A percentile compares a stretch with the other conserved stretches of the same genome.
These are phyloP conservation scores for Anacardium occidentale DNA, from an alignment of 345 rosid genomes.

Conservation along the genomic window DNA sequence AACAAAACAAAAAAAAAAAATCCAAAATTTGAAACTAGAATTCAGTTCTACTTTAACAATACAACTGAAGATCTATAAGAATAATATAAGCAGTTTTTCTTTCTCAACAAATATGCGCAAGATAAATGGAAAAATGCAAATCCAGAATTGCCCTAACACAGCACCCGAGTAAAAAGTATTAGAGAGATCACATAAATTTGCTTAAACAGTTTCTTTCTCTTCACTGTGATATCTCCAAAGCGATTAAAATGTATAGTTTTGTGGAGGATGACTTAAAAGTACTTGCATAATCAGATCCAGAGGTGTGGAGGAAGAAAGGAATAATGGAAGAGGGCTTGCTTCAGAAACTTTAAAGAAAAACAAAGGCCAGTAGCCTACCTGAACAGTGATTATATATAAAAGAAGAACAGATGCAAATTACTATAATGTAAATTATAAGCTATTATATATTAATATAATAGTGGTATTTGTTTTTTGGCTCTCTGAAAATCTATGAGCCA, in stretches of 20 bases:
- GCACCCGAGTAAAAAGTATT: too few species aligned
- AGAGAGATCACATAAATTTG: too few species aligned
- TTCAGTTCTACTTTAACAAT: background rate
- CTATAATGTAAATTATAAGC: background rate
- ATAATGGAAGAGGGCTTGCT: conserved; percentile 3
- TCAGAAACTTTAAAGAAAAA: background rate
- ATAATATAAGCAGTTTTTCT: background rate
- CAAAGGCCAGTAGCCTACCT: background rate
- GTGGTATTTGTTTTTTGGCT: conserved; percentile 18
- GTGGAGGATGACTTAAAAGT: too few species aligned
- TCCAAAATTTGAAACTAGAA: conserved; percentile 10
- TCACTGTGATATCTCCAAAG: background rate
- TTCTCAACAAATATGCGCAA: background rate
- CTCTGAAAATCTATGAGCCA: conserved; percentile 21
- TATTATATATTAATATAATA: background rate
- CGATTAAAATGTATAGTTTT: too few species aligned
- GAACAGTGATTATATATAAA: background rate
- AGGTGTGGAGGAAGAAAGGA: conserved; percentile 35
- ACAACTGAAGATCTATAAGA: background rate
- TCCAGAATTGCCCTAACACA: background rate
- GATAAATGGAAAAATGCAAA: background rate
- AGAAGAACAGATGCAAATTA: background rate
- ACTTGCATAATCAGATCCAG: conserved; percentile 31
- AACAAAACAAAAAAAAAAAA: background rate
- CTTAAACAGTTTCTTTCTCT: background rate